Conservation (phyloP, 2,329 filamentous ascomycete genomes). For the Aspergillus brunneoviolaceus region DNA sequence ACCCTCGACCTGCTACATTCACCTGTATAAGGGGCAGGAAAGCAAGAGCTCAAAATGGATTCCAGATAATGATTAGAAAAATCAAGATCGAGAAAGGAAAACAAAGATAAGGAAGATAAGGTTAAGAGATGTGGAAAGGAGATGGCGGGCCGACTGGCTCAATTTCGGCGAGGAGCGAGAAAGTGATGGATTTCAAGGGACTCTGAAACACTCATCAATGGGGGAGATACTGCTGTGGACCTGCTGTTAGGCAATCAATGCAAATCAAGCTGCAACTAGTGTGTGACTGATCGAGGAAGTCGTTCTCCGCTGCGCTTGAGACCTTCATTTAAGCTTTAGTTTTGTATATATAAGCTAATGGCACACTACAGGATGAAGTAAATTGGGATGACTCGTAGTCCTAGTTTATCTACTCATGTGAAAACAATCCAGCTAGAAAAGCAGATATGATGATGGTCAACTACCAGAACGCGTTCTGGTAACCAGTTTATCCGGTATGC, state of each 20-base stretch:
- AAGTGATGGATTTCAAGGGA: not conserved
- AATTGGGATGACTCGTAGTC: not conserved
- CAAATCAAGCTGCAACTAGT: not conserved
- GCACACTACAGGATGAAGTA: not conserved
- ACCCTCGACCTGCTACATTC: not conserved
- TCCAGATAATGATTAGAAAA: no score
- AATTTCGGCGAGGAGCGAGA: not conserved
- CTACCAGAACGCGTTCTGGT: not conserved
- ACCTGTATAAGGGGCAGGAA: not conserved
- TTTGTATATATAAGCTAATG: not conserved
- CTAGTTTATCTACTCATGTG: not conserved
- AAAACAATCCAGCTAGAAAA: not conserved
- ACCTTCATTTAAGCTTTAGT: not conserved
- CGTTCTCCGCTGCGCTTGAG: not conserved
- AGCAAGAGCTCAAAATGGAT: not conserved
- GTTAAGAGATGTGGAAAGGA: not conserved
- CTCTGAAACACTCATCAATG: not conserved
- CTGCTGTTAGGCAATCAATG: not conserved
- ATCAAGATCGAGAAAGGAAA: not conserved
- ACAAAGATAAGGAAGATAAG: not conserved
- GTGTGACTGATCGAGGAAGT: not conserved
- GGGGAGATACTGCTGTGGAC: not conserved
- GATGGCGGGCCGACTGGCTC: not conserved
- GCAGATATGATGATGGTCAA: not conserved
- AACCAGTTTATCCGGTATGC: not conserved